phyloP scores from a whole-genome alignment of 257 asterid genomes.

The Solanum microdontum region DNA sequence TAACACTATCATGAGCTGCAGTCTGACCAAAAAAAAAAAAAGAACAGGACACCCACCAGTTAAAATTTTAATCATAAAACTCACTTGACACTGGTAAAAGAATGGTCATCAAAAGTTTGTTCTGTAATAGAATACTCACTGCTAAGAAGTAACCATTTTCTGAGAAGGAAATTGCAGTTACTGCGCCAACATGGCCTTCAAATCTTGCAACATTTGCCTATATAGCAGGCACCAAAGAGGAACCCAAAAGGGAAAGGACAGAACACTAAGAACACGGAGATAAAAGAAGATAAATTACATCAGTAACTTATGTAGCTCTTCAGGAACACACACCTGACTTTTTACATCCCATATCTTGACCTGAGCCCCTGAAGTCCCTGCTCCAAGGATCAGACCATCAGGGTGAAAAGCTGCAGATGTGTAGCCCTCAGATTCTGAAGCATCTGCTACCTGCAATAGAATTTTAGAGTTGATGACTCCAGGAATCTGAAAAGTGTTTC shows the following conservation, averaged over 20 bases:
- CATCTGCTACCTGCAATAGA: slow-evolving; percentile 58
- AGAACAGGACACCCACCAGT: not conserved
- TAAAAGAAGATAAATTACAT: not conserved
- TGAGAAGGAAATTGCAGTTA: slow-evolving; percentile 85
- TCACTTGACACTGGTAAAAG: not conserved
- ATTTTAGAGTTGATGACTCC: not conserved
- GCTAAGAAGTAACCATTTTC: slow-evolving; percentile 97
- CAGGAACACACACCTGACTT: slow-evolving; percentile 52
- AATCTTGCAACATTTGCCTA: slow-evolving; percentile 81
- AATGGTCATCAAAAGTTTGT: not conserved
- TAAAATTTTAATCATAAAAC: not conserved
- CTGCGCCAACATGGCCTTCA: slow-evolving; percentile 78
- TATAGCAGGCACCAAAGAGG: not conserved
- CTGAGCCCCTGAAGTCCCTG: slow-evolving; percentile 63
- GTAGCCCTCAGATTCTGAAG: slow-evolving; percentile 63
- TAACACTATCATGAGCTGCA: slow-evolving; percentile 95
- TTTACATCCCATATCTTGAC: slow-evolving; percentile 98
- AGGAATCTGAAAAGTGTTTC: not conserved
- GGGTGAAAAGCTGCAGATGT: slow-evolving; percentile 97
- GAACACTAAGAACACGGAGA: not conserved
- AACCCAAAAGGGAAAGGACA: not conserved
- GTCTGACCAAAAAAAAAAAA: slow-evolving; percentile 37
- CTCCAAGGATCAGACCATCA: slow-evolving; percentile 96
- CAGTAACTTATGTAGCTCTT: not conserved
- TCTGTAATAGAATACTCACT: slow-evolving; percentile 33